Evolutionary conservation across 306 rosid genomes (phyloP).

Genomic region (Trichosanthes truncata): DNA sequence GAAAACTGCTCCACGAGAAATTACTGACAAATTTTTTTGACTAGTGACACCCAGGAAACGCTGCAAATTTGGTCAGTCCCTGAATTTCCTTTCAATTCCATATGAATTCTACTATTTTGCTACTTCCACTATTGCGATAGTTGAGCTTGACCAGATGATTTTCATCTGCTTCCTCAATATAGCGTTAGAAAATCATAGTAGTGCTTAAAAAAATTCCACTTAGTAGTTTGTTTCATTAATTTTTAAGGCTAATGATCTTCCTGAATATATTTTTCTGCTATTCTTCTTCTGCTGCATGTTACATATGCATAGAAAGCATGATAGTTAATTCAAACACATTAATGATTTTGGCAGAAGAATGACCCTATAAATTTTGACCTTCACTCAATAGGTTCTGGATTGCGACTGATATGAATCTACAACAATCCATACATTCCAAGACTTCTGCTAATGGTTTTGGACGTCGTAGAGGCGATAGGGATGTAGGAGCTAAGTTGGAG

Average conservation of each 20-base stretch:
- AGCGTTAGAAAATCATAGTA: background rate
- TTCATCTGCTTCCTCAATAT: background rate
- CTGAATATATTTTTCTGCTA: background rate
- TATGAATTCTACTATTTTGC: background rate
- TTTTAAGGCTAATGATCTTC: background rate
- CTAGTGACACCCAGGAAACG: background rate
- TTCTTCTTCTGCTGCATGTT: background rate
- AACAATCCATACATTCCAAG: conserved; percentile 52
- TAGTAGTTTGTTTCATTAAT: background rate
- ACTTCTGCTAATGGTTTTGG: conserved; percentile 73
- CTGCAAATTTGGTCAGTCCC: background rate
- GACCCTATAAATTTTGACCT: background rate
- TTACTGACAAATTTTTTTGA: background rate
- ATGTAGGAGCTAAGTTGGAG: conserved; percentile 46
- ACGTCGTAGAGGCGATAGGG: conserved; percentile 74
- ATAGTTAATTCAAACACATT: background rate
- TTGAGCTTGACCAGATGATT: background rate
- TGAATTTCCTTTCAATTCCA: background rate
- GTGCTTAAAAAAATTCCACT: background rate
- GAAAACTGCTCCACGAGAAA: background rate
- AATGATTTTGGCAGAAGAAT: conserved; percentile 7
- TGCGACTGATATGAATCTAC: conserved; percentile 52
- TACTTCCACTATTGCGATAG: background rate
- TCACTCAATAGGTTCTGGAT: conserved; percentile 30
- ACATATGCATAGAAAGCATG: background rate